phyloP scores from a whole-genome alignment of 106 monocot genomes.

The Allium sativum region DNA sequence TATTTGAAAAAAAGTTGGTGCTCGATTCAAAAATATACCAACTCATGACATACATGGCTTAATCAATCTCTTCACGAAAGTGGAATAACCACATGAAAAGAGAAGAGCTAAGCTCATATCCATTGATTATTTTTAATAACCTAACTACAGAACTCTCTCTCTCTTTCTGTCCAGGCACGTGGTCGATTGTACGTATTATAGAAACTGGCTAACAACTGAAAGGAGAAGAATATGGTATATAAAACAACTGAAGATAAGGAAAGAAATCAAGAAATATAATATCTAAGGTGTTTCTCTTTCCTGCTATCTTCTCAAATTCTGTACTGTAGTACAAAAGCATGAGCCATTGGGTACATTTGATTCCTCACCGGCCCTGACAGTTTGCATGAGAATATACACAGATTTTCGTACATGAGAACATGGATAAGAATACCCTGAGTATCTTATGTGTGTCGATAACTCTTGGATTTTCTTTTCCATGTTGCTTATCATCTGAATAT shows the following conservation, averaged over 20 bases:
- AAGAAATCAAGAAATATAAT: not conserved
- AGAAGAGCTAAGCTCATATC: not conserved
- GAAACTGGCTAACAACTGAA: slow-evolving; percentile 5
- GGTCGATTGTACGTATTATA: not conserved
- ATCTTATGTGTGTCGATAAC: not conserved
- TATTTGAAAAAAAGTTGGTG: not conserved
- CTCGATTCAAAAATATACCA: not conserved
- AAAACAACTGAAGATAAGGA: not conserved
- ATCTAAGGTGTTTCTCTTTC: not conserved
- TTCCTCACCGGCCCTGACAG: not conserved
- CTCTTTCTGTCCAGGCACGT: not conserved
- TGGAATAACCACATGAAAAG: not conserved
- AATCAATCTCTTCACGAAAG: not conserved
- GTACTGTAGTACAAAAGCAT: not conserved
- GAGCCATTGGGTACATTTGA: not conserved
- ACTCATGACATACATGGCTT: no score
- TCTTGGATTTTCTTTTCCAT: not conserved
- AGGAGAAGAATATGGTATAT: not conserved
- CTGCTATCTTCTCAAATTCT: not conserved
- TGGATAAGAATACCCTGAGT: not conserved
- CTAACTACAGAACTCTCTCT: not conserved
- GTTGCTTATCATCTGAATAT: slow-evolving; percentile 5
- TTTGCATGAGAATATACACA: not conserved
- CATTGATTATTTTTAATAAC: not conserved
- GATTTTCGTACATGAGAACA: no score